phyloP scores from a whole-genome alignment of 148 eudicot genomes.

The Heliosperma pusillum region DNA sequence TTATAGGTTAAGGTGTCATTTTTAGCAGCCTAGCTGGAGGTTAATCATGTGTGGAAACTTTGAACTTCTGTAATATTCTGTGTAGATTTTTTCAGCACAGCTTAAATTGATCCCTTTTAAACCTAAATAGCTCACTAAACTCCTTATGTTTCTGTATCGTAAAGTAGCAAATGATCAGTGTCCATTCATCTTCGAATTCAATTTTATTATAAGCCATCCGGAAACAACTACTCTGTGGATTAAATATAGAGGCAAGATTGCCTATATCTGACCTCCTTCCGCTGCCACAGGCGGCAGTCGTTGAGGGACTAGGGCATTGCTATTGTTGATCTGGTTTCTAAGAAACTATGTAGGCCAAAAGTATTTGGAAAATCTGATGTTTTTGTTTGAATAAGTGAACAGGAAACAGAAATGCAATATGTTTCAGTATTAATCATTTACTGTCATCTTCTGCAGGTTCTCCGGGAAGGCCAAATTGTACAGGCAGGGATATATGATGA shows the following conservation, averaged over 20 bases:
- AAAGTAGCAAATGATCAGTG: too few relatives aligned
- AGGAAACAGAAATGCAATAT: not conserved
- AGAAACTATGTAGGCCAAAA: not conserved
- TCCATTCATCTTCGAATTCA: too few relatives aligned
- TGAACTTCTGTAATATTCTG: too few relatives aligned
- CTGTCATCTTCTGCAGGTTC: conserved; percentile 47
- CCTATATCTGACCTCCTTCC: not conserved
- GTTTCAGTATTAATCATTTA: not conserved
- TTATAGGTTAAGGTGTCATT: too few relatives aligned
- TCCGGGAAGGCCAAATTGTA: conserved; percentile 80
- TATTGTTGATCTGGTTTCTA: not conserved
- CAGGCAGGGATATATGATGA: conserved; percentile 91
- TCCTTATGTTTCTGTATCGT: too few relatives aligned
- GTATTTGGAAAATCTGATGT: not conserved
- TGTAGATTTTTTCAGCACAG: too few relatives aligned
- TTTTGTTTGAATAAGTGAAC: conserved; percentile 3
- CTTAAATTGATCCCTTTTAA: too few relatives aligned
- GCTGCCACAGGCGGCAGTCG: not conserved
- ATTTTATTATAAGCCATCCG: too few relatives aligned
- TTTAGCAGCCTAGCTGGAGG: not conserved
- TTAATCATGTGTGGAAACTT: not conserved
- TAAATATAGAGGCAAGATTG: not conserved
- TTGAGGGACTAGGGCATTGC: not conserved
- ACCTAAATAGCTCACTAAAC: not conserved
- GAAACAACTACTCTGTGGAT: not conserved